Evolutionary conservation across 495 filamentous ascomycete species (phyloP), one percentile per base, ranked within the genome.

Genomic region (Hypomontagnella monticulosa): DNA sequence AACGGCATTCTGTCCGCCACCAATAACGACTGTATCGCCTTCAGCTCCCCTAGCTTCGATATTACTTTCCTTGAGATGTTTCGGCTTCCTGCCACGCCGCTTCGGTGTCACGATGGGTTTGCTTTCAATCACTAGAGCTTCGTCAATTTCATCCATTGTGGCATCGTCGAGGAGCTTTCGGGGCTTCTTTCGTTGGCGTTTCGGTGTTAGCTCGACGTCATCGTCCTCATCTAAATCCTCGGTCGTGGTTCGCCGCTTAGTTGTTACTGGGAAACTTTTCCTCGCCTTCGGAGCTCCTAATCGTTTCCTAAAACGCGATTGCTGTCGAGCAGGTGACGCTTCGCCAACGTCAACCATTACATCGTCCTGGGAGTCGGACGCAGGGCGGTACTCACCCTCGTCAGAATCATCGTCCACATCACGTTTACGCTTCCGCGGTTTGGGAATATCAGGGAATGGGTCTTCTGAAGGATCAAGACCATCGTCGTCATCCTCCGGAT

Each of bases 361-460:
- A 51, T 69, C 68, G 30, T 65, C 63, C 15, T 70, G 67, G 57
- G 65, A 69, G 15, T 71, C 68, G 12, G 49, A 56, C 23, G 36
- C 37, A 43, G 68, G 68, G 18, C 58, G 61, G 15, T 71, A 73
- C 30, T 73, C 71, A 11, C 64, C 53, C 37, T 66, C 66, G 38
- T 68, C 71, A 0, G 44, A 69, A 27, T 57, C 65, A 49, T 60
- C 48, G 4, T 58, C 50, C 16, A 16, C 1, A 43, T 7, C 50
- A 42, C 71, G 64, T 51, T 67, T 73, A 40, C 71, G 64, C 56
- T 71, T 73, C 16, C 64, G 64, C 37, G 57, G 23, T 33, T 47
- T 67, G n/a, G 44, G 40, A 5, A 58, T 33, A 12, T 61, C 34
- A 27, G 42, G 43, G 46, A 69, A 66, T 18, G 54, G 71, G 14